Conservation (phyloP, 2,329 filamentous ascomycete genomes). For the Calonectria fujianensis region DNA sequence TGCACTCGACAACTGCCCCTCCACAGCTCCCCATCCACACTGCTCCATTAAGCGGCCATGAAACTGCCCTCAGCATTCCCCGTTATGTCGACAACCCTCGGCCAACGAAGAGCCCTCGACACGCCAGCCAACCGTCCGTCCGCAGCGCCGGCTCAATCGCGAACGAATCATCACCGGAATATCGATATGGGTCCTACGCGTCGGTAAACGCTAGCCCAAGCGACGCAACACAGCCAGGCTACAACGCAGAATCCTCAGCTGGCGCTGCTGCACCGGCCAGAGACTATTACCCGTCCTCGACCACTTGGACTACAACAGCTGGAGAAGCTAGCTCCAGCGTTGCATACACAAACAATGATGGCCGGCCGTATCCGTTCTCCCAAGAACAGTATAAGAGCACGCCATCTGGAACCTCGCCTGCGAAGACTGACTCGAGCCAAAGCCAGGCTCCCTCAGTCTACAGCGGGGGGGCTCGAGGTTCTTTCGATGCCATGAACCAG, state of each 20-base stretch:
- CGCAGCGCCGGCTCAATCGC: constrained; percentile 69
- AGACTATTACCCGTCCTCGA: constrained; percentile 73
- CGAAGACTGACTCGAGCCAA: constrained; percentile 61
- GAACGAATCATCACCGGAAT: constrained; percentile 71
- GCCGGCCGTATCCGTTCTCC: constrained; percentile 69
- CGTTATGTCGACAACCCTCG: constrained; percentile 75
- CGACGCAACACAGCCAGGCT: constrained; percentile 58
- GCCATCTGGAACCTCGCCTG: constrained; percentile 52
- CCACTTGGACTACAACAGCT: constrained; percentile 71
- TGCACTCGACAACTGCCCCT: constrained; percentile 69
- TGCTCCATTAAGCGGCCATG: constrained; percentile 60
- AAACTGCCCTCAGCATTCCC: constrained; percentile 71
- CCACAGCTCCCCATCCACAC: constrained; percentile 68
- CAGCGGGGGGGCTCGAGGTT: constrained; percentile 62
- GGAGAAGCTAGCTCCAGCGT: constrained; percentile 67
- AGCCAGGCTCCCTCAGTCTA: constrained; percentile 65
- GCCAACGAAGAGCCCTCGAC: constrained; percentile 74
- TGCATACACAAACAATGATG: constrained; percentile 67
- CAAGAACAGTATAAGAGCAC: constrained; percentile 68
- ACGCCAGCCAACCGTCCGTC: constrained; percentile 72
- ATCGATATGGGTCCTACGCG: constrained; percentile 72
- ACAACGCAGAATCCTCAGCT: constrained; percentile 57
- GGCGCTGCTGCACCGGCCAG: constrained; percentile 59
- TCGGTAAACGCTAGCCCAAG: constrained; percentile 55
- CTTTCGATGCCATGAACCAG: constrained; percentile 71